Evolutionary conservation across 1,284 basidiomycete species (phyloP).

Genomic region (Cryptococcus deneoformans): DNA sequence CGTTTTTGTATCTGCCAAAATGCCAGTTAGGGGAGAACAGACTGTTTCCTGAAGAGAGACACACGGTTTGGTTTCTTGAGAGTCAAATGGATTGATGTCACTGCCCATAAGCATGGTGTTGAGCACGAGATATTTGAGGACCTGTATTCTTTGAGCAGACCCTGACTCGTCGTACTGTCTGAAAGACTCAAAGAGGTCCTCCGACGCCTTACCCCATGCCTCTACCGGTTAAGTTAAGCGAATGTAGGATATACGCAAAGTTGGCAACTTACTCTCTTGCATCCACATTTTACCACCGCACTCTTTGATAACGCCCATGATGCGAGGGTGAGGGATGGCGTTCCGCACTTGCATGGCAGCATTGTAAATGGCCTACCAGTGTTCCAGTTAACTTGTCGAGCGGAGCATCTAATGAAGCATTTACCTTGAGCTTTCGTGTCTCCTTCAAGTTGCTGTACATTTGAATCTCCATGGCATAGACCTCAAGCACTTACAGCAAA

Average conservation of each 20-base stretch:
- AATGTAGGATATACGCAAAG: not conserved
- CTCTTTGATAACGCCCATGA: slow-evolving; percentile 99
- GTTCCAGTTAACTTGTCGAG: not conserved
- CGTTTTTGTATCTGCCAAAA: slow-evolving; percentile 80
- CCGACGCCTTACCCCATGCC: slow-evolving; percentile 94
- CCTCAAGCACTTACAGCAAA: slow-evolving; percentile 69
- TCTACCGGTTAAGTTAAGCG: slow-evolving; percentile 52
- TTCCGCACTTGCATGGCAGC: slow-evolving; percentile 89
- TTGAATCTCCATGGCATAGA: slow-evolving; percentile 97
- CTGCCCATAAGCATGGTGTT: slow-evolving; percentile 98
- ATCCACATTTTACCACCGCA: slow-evolving; percentile 99
- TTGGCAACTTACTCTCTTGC: slow-evolving; percentile 80
- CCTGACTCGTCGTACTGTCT: slow-evolving; percentile 98
- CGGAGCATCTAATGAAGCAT: not conserved
- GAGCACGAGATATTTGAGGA: slow-evolving; percentile 96
- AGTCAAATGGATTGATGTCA: slow-evolving; percentile 99
- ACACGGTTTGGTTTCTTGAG: slow-evolving; percentile 92
- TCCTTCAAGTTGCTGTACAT: slow-evolving; percentile 98
- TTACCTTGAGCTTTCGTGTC: slow-evolving; percentile 89
- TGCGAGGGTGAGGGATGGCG: slow-evolving; percentile 96
- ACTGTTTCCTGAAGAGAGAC: slow-evolving; percentile 52
- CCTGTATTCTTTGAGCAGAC: slow-evolving; percentile 92
- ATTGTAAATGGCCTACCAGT: slow-evolving; percentile 88
- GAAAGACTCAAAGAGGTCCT: slow-evolving; percentile 99
- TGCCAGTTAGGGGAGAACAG: not conserved